phyloP scores from a whole-genome alignment of 805 yeast genomes.

The Candida pseudoglaebosa region DNA sequence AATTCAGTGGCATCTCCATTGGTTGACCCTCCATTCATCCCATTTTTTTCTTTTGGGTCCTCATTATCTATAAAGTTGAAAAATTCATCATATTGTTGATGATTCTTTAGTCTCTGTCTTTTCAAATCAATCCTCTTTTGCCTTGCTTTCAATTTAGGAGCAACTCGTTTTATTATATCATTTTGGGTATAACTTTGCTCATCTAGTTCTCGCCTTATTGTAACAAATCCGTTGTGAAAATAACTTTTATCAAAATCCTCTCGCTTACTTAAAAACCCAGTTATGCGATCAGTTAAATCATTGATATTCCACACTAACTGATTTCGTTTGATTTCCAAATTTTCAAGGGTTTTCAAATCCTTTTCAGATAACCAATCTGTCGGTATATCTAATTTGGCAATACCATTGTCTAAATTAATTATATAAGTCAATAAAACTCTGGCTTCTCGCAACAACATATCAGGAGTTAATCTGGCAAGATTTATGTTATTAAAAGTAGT shows the following conservation, averaged over 20 bases:
- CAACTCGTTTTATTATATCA: constrained; percentile 7
- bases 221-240: constrained; percentile 16
- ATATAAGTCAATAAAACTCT: constrained; percentile 32
- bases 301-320: constrained; percentile 27
- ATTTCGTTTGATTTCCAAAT: constrained; percentile 21
- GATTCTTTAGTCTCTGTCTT: neutral
- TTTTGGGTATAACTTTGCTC: constrained; percentile 19
- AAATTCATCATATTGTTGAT: neutral
- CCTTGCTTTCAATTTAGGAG: neutral
- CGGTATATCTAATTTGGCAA: constrained; percentile 15
- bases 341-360: constrained; percentile 7
- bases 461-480: constrained; percentile 19
- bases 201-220: constrained; percentile 22
- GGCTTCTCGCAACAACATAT: constrained; percentile 33
- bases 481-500: neutral
- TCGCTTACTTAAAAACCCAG: constrained; percentile 5
- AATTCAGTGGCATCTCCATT: neutral
- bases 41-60: neutral
- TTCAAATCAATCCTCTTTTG: neutral
- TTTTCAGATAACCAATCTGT: constrained; percentile 7
- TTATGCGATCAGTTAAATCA: constrained; percentile 23
- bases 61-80: neutral
- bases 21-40: neutral
- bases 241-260: constrained; percentile 22
- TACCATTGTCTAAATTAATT: constrained; percentile 24